Evolutionary conservation across 2,329 filamentous ascomycete species (phyloP), one percentile per base, ranked within the genome.

Genomic region (Nigrospora sphaerica): DNA sequence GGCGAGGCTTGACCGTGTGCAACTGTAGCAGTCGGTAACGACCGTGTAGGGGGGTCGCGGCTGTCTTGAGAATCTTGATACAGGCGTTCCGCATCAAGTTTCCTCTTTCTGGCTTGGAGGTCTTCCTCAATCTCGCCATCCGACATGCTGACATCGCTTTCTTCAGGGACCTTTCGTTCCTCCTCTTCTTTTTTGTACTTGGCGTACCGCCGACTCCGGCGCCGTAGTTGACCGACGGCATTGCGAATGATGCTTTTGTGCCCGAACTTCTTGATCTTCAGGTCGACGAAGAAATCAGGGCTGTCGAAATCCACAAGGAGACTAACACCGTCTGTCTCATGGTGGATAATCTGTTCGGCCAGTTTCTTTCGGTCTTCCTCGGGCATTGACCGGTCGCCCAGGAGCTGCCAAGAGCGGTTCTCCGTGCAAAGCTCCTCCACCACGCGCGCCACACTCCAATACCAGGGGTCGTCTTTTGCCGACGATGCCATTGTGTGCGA

Each of bases 361-460:
- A 95, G 70, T 0, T 60, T 42, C 0, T 57, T 56, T 0, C 74
- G 65, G 43, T 86, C 71, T 5, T 81, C 23, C 7, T 28, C 79
- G 9, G 81, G 65, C 47, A 62, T 63, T 14, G 57, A 52, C 16
- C 52, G 50, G 23, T 59, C 58, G 52, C 36, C 63, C 41, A 65
- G 64, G 45, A 61, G 58, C 36, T 53, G 54, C 75, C 76, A 79
- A 11, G 77, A 73, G 41, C 70, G 69, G 4, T 70, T 59, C 2
- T 69, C 57, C 18, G 75, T 71, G 59, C 83, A 88, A 4, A 95
- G 70, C 57, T 84, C 81, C 14, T 71, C 61, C 11, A 86, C 75
- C 12, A 95, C 79, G 33, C 81, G 74, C 34, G 85, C 80, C 32
- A 83, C 72, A 33, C 77, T 75, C 89, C 89, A 95, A 45, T 75